Percentiles rank a stretch among this genome's conserved stretches.
Conservation (phyloP, 208 protist species). For the Leishmania major region DNA sequence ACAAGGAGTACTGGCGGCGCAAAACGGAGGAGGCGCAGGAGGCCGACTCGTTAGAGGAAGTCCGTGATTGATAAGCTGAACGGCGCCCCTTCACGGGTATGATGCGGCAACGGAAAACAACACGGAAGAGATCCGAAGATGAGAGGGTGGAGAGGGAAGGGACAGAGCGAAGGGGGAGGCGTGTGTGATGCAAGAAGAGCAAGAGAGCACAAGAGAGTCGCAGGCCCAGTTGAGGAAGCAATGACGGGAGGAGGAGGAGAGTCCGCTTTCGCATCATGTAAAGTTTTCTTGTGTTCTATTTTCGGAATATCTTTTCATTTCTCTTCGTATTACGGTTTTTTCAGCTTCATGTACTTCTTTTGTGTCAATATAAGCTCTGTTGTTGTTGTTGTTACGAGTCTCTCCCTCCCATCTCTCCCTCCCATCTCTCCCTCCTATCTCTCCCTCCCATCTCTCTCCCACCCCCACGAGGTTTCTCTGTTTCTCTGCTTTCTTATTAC, state of each 20-base stretch:
- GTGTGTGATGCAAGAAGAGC: neutral
- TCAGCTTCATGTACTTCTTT: neutral
- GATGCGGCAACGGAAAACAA: neutral
- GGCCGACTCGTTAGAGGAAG: neutral
- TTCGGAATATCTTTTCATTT: neutral
- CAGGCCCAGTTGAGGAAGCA: neutral
- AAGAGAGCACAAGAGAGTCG: neutral
- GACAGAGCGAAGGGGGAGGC: neutral
- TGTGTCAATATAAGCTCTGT: neutral
- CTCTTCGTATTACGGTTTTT: neutral
- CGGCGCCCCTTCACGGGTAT: neutral
- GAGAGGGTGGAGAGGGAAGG: neutral
- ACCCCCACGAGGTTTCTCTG: neutral
- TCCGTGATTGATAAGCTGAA: neutral
- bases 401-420: no score
- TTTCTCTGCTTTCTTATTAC: neutral
- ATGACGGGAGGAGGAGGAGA: neutral
- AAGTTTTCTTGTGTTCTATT: neutral
- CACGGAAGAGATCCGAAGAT: neutral
- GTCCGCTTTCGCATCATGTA: neutral
- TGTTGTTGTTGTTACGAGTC: neutral
- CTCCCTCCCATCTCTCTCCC: no score
- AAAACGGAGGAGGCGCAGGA: constrained; percentile 35
- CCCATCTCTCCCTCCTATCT: no score
- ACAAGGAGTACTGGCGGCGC: constrained; percentile 84